phyloP scores from a whole-genome alignment of 2,329 filamentous ascomycete genomes.

The Alternaria sp. region DNA sequence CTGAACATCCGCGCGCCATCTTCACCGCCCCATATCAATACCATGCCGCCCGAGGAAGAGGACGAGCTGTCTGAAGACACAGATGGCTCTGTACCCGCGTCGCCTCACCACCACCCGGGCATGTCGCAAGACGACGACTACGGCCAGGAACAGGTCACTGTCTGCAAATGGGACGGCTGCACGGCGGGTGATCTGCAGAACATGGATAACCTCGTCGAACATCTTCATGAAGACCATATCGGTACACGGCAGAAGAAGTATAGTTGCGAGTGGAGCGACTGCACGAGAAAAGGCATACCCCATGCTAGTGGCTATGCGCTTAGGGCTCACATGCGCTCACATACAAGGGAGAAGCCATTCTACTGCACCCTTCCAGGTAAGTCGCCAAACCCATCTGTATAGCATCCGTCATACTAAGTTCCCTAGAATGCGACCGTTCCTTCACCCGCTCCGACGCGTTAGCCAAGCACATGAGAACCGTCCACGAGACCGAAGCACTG shows the following conservation, averaged over 20 bases:
- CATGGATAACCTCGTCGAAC: conserved; percentile 59
- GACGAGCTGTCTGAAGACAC: conserved; percentile 88
- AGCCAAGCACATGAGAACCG: conserved; percentile 97
- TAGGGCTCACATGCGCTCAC: conserved; percentile 96
- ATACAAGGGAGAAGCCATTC: conserved; percentile 97
- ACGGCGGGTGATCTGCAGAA: conserved; percentile 56
- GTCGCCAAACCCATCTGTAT: conserved; percentile 23
- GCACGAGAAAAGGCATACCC: conserved; percentile 82
- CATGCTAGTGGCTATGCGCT: conserved; percentile 96
- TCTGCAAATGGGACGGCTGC: conserved; percentile 61
- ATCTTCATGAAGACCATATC: conserved; percentile 86
- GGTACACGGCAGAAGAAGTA: conserved; percentile 94
- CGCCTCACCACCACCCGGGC: conserved; percentile 51
- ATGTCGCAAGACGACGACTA: conserved; percentile 52
- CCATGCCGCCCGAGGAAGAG: conserved; percentile 39
- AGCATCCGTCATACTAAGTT: not conserved
- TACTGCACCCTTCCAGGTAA: conserved; percentile 93
- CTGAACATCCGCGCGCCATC: conserved; percentile 46
- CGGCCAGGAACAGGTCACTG: conserved; percentile 54
- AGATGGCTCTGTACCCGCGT: conserved; percentile 73
- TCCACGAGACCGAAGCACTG: conserved; percentile 94
- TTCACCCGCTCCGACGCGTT: conserved; percentile 96
- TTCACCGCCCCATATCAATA: conserved; percentile 35
- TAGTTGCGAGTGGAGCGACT: conserved; percentile 97
- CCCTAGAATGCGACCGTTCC: conserved; percentile 88